These are phyloP conservation scores for Tuber umbilicatum DNA, from an alignment of 495 filamentous ascomycete species.

Conservation along the genomic window DNA sequence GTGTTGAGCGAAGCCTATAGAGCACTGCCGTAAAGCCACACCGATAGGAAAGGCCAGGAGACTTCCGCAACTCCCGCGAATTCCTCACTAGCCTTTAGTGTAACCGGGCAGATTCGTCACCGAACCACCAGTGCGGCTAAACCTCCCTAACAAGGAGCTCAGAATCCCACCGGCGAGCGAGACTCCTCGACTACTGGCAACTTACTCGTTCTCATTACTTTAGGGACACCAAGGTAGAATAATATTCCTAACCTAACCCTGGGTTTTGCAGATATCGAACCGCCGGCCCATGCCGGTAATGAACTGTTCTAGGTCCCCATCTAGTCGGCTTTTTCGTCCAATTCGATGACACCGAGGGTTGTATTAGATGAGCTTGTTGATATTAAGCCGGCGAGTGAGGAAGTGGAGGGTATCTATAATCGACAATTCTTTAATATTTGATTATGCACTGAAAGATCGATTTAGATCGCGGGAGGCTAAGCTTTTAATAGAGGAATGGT, in stretches of 20 bases:
- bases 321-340: slow-evolving; percentile 96
- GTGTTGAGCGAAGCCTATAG: slow-evolving; percentile 74
- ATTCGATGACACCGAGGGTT: slow-evolving; percentile 75
- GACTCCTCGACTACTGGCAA: slow-evolving; percentile 53
- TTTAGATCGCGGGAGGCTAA: slow-evolving; percentile 25
- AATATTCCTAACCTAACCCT: slow-evolving; percentile 66
- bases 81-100: slow-evolving; percentile 69
- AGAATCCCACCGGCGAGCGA: slow-evolving; percentile 87
- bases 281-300: slow-evolving; percentile 91
- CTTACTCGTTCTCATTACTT: neutral
- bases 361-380: slow-evolving; percentile 76
- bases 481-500: slow-evolving; percentile 88
- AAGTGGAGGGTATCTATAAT: slow-evolving; percentile 66
- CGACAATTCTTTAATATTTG: slow-evolving; percentile 4
- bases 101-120: slow-evolving; percentile 79
- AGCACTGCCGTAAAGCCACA: slow-evolving; percentile 56
- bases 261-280: slow-evolving; percentile 68
- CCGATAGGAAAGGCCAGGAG: slow-evolving; percentile 79
- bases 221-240: slow-evolving; percentile 25
- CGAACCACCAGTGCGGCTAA: slow-evolving; percentile 74
- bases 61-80: slow-evolving; percentile 78
- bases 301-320: slow-evolving; percentile 77
- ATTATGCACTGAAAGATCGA: neutral
- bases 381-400: slow-evolving; percentile 75
- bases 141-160: slow-evolving; percentile 77